Base-by-base conservation (phyloP, 1,284 basidiomycete genomes). In the Moniliella sp. region DNA sequence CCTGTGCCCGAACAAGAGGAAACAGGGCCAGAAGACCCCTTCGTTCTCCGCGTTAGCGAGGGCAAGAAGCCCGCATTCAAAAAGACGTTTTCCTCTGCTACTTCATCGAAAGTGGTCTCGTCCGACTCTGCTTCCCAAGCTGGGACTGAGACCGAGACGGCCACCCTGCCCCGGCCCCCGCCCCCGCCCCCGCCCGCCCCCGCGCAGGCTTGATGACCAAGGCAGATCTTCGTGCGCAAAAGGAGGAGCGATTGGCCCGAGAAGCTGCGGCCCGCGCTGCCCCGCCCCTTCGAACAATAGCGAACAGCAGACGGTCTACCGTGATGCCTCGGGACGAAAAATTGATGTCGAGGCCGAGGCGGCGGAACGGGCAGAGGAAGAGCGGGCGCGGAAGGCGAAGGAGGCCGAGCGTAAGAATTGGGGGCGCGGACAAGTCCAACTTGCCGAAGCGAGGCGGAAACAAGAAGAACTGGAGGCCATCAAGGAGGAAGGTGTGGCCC, bases 331-430 rank as follows among this genome's bases (percentile, higher is more conserved):
- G 5, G 91, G 91, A 12, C 71, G 76, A 45, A 77, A 78, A 62
- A 79, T 97, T 34, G 83, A 97, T 50, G 72, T 79, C 29, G 36
- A 78, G 51, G 71, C 76, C 1, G 76, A 76, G 25, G 71, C 71
- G 31, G 83, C 76, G 11, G 81, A 86, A 48, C 78, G 79, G 2
- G 27, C 30, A 25, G 34, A 37, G n/a, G 43, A 30, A 2, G 28
- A 41, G 25, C 33, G 32, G 2, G 16, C 13, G 11, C 19, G 21
- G 12, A 37, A 34, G 18, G 30, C 27, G 61, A 75, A 73, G 58
- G 79, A 84, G 53, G 76, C 75, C 33, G 69, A 75, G 60, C 83
- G 82, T 65, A 78, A 84, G 75, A 78, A 86, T 56, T 97, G 91
- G 91, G 80, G 78, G 0, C 93, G 86, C 62, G 91, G 91, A 15